These are phyloP conservation scores for Phaffia rhodozyma DNA, from an alignment of 1,284 basidiomycete species.

Conservation along the genomic window DNA sequence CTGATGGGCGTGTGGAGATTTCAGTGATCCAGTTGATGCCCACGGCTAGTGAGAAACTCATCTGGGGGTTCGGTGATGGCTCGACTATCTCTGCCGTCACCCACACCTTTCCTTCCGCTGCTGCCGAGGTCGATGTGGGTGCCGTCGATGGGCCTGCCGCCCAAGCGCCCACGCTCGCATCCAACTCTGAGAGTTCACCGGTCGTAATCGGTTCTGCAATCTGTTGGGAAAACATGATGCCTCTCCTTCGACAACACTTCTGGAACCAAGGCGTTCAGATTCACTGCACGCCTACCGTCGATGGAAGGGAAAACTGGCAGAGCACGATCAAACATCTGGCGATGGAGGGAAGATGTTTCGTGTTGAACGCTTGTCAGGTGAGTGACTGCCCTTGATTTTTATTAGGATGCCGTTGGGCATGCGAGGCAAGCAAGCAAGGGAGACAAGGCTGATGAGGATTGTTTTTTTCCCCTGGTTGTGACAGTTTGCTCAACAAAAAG, in stretches of 20 bases:
- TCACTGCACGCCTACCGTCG: constrained; percentile 60
- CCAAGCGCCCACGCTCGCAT: constrained; percentile 17
- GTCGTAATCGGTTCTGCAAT: constrained; percentile 49
- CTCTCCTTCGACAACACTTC: constrained; percentile 38
- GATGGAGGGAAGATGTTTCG: constrained; percentile 62
- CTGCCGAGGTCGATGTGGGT: constrained; percentile 31
- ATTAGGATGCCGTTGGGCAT: too few relatives aligned
- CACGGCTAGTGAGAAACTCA: constrained; percentile 52
- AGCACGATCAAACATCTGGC: constrained; percentile 60
- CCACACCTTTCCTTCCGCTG: too few relatives aligned
- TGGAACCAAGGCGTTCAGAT: constrained; percentile 31
- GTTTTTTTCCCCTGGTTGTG: constrained; percentile 53
- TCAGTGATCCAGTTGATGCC: constrained; percentile 53
- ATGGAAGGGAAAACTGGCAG: constrained; percentile 52
- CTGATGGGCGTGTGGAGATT: background rate
- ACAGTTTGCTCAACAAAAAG: constrained; percentile 50
- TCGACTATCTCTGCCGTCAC: constrained; percentile 31
- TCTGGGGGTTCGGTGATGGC: constrained; percentile 50
- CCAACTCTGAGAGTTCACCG: constrained; percentile 16
- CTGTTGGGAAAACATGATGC: constrained; percentile 73
- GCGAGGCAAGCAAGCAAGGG: too few relatives aligned
- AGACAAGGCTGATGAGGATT: too few relatives aligned
- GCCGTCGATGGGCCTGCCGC: background rate
- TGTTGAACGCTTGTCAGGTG: constrained; percentile 48
- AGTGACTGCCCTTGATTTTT: background rate